Evolutionary conservation across 352 stramenopile genomes (phyloP), one percentile per base, ranked within the genome.

Genomic region (Pythium graminicola): DNA sequence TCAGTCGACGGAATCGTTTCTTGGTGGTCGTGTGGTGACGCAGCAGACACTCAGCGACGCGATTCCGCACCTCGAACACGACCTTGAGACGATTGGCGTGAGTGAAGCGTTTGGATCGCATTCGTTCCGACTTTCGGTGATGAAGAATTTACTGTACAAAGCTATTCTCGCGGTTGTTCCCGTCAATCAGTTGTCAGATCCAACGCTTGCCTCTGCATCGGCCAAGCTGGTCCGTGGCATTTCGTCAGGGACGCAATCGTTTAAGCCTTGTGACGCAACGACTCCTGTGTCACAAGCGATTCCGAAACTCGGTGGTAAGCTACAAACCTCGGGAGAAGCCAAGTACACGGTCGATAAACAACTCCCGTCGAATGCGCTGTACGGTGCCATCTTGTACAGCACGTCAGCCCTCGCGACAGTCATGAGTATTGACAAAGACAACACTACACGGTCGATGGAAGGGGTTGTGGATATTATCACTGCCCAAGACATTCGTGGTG

Each of bases 251-350:
- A 67, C 42, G n/a, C 64, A 69, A 47, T 52, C 57, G 23, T 64
- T 72, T 51, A 67, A 64, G 42, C 47, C 63, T 4, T 52, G 33
- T 38, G 51, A 49, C 23, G 28, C 44, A 0, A 66, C 56, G 13
- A 55, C 57, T 13, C 71, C 68, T 6, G 65, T 76, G 8, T 68
- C 60, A 0, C 14, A 59, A n/a, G n/a, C 65, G 1, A 59, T 76
- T n/a, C 62, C 38, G 43, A 81, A 81, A 59, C 56, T 78, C 33
- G 57, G 51, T 4, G 57, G 52, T 7, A 67, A 72, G 42, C 31
- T 80, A 13, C 66, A 79, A 44, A 64, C 45, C 4, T 64, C 71
- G 17, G 74, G 74, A 28, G 69, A 86, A 44, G 74, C 72, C 7
- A 44, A 51, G 4, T 86, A 76, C 51, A 61, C 62, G 10, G 61